phyloP scores from a whole-genome alignment of 768 basidiomycete species.

The Boletus insuetus region DNA sequence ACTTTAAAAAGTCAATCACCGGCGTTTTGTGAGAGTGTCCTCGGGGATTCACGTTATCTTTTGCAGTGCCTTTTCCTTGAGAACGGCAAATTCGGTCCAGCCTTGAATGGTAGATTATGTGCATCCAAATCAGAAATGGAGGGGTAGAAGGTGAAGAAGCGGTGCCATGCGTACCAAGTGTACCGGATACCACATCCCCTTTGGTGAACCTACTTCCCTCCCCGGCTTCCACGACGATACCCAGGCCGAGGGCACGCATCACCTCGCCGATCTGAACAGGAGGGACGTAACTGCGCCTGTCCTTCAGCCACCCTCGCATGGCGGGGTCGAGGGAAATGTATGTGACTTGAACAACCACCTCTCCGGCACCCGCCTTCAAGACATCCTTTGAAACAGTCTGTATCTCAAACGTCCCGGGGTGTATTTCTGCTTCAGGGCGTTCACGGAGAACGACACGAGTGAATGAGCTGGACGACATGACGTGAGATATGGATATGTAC shows the following conservation, averaged over 20 bases:
- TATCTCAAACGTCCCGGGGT: constrained; percentile 68
- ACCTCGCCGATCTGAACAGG: constrained; percentile 73
- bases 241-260: constrained; percentile 73
- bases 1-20: constrained; percentile 31
- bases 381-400: constrained; percentile 50
- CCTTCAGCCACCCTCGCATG: constrained; percentile 81
- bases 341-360: constrained; percentile 74
- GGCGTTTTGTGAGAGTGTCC: not conserved
- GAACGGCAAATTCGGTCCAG: constrained; percentile 73
- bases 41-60: constrained; percentile 52
- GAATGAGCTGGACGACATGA: constrained; percentile 37
- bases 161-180: constrained; percentile 47
- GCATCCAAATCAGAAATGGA: not conserved
- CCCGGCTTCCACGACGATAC: constrained; percentile 60
- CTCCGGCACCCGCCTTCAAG: constrained; percentile 48
- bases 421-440: constrained; percentile 67
- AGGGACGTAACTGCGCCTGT: constrained; percentile 65
- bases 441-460: constrained; percentile 74
- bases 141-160: not conserved
- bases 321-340: constrained; percentile 86
- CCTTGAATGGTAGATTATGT: constrained; percentile 43
- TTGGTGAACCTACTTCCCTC: constrained; percentile 50
- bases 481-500: not conserved
- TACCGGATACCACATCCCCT: constrained; percentile 69
- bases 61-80: constrained; percentile 49